Base-by-base conservation (phyloP, 352 stramenopile species). In the Labyrinthula sp. region DNA sequence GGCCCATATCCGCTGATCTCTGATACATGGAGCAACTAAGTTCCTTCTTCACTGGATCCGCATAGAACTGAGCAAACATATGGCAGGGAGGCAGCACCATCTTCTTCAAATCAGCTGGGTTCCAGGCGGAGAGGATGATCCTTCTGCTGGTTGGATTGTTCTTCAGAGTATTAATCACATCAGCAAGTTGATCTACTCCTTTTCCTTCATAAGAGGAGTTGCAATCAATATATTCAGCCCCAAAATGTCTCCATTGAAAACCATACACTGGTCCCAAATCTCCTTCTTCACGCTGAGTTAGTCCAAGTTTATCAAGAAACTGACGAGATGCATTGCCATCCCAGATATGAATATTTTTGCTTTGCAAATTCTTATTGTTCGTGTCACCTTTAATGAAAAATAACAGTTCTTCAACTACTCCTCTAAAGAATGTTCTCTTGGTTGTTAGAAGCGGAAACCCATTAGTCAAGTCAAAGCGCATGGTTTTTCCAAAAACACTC, bases 51-150 rank as follows among this genome's bases (percentile, higher is more conserved):
- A n/a, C n/a, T n/a, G n/a, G n/a, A 34, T 65, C 66, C 31, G 80
- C 75, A 62, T 86, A 91, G 50, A 91, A 89, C 60, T 89, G 48
- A 12, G 48, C 48, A 58, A 99, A 92, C 82, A 99, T 94, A 71
- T 99, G 92, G 66, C 92, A 99, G 18, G 92, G 92, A 29, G 92
- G 90, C 27, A 99, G 60, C 15, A 89, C 90, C 92, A 99, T 99
- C 40, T 81, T 63, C 30, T 73, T 64, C 12, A 99, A 68, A 59
- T 94, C 89, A 0, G 29, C 57, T 10, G 91, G 91, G 67, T 98
- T 99, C 91, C 91, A 99, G 5, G 91, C 91, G 22, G 79, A 93
- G 48, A 99, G 64, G 28, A 99, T 68, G 61, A 99, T 97, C 15
- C 92, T 73, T 17, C 92, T 77, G 67, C 95, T 84, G 54, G 86